Base-by-base conservation (phyloP, 768 basidiomycete species). In the Kwoniella bestiolae region DNA sequence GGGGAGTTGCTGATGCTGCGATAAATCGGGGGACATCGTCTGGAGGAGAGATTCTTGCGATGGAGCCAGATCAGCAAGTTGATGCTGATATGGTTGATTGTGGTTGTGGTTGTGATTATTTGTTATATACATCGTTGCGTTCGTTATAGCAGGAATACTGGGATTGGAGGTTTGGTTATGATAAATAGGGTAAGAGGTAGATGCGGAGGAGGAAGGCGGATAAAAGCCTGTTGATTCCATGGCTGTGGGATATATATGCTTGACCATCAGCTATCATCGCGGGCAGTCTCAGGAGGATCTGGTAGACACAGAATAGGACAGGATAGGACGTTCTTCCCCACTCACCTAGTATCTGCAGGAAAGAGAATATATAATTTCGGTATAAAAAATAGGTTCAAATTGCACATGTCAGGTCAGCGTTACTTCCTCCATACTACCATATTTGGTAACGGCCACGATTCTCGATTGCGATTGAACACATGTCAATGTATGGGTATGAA, bases 101-200 rank as follows among this genome's bases (percentile, higher is more conserved):
- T n/a, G n/a, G n/a, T n/a, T n/a, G n/a, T n/a, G n/a, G n/a, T n/a
- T n/a, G n/a, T n/a, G n/a, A n/a, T n/a, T 47, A 34, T 38, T 28
- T 11, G 11, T 21, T 60, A 34, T 32, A 56, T 66, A 60, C 58
- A 60, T 61, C 35, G 64, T 58, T 44, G 63, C 9, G 55, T 50
- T 29, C 23, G 32, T 44, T 58, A 44, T 14, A 45, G 59, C 57
- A 26, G 12, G 21, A 31, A 44, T 14, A 45, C 60, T 56, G 38
- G 12, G 21, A 31, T 38, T 23, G 25, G 45, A 21, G 28, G 47
- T 23, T 23, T 28, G 49, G 18, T 51, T n/a, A 23, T 23, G 60
- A 25, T 44, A 52, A 32, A 34, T 29, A 38, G 18, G 38, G 23
- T 9, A 35, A 35, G 46, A 25, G 12, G 47, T 47, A 28, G 60